phyloP scores from a whole-genome alignment of 768 basidiomycete species.

The Tephrocybe sp. region DNA sequence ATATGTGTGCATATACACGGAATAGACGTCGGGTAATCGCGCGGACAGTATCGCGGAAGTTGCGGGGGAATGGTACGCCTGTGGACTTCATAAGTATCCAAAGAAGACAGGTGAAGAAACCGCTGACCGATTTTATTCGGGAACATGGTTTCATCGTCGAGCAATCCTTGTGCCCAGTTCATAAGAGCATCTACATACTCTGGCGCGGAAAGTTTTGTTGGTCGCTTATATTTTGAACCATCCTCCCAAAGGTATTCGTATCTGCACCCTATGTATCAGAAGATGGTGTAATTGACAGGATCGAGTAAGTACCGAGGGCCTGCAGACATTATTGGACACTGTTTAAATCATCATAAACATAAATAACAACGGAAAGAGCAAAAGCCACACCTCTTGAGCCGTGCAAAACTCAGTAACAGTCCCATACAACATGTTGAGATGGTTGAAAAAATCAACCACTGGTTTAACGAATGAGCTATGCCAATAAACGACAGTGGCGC shows the following conservation, averaged over 20 bases:
- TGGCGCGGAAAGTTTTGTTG: slow-evolving; percentile 91
- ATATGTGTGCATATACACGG: slow-evolving; percentile 97
- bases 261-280: slow-evolving; percentile 33
- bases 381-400: slow-evolving; percentile 69
- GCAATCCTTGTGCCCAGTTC: slow-evolving; percentile 94
- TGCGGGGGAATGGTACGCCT: slow-evolving; percentile 91
- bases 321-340: slow-evolving; percentile 97
- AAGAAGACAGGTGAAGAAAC: not conserved
- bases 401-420: slow-evolving; percentile 99
- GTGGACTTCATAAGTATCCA: not conserved
- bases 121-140: slow-evolving; percentile 88
- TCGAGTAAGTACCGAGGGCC: slow-evolving; percentile 70
- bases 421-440: slow-evolving; percentile 98
- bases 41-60: slow-evolving; percentile 87
- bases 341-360: slow-evolving; percentile 5
- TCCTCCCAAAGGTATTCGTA: slow-evolving; percentile 97
- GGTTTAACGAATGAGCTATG: slow-evolving; percentile 3
- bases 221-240: slow-evolving; percentile 79
- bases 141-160: slow-evolving; percentile 92
- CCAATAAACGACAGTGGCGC: not conserved
- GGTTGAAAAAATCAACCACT: slow-evolving; percentile 99
- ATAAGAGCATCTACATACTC: slow-evolving; percentile 98
- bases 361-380: not conserved
- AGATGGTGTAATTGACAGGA: not conserved
- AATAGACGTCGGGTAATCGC: slow-evolving; percentile 91